Base-by-base conservation (phyloP, 78 protist genomes). In the Dictyostelium brefeldianum region DNA sequence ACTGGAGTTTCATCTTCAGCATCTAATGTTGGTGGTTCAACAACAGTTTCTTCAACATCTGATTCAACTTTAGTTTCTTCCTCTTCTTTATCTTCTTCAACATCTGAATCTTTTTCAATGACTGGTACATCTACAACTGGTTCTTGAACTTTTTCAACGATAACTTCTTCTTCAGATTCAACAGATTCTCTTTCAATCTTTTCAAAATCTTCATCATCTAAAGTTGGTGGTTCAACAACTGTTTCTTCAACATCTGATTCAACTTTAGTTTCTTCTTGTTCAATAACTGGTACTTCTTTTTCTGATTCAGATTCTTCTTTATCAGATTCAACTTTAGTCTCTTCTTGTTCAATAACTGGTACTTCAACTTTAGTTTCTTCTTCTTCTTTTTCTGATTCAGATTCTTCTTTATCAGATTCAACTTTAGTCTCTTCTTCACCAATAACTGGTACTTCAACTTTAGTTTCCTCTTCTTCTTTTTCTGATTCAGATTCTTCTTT, bases 171-270 rank as follows among this genome's bases (percentile, higher is more conserved):
- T 27, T 50, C 59, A 75, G 36, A 48, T 9, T 67, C 79, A 31
- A 50, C 31, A 9, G 57, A 62, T 22, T 36, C 48, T 70, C 48
- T 36, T 5, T 70, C 50, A 36, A 36, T 20, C 25, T 29, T n/a
- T 15, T 27, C 70, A 11, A 36, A 25, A 25, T 62, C 47, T 12
- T 51, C 47, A 47, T 15, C 46, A 11, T 82, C 90, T 36, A 65
- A 75, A 51, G 46, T 53, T 27, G 41, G 81, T 27, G 78, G 81
- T 70, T 22, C 57, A 46, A 48, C 78, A 46, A 15, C 51, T 3
- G 57, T 43, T 46, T 80, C 74, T 14, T 80, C 85, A 54, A 67
- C 29, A 53, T 25, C 75, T n/a, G 90, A 70, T 50, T 78, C 75
- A 15, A 15, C 59, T 73, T 73, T 29, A 20, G 41, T 54, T 73